Conservation (phyloP, 495 filamentous ascomycete genomes). For the Xylaria venustula region DNA sequence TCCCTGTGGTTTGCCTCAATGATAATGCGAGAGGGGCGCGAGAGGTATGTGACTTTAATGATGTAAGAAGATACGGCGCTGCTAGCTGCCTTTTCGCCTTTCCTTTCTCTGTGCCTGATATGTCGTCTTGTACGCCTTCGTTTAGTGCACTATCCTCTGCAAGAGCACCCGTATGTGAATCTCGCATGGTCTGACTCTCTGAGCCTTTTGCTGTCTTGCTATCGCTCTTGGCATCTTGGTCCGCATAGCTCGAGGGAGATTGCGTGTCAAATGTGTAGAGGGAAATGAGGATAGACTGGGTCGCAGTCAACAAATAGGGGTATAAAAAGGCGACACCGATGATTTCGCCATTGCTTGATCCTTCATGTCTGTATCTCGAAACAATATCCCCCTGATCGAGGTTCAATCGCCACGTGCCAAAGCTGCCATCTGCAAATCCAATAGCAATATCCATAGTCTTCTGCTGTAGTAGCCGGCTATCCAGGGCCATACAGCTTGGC, state of each 20-base stretch:
- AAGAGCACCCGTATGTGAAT: not conserved
- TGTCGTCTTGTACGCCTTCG: not conserved
- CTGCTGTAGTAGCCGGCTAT: slow-evolving; percentile 39
- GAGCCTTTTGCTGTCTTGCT: not conserved
- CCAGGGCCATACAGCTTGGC: slow-evolving; percentile 70
- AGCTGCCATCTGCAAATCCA: slow-evolving; percentile 76
- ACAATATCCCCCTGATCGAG: slow-evolving; percentile 40
- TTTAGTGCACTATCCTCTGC: no score
- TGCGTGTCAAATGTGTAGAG: slow-evolving; percentile 62
- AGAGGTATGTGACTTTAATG: slow-evolving; percentile 77
- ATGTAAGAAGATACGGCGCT: slow-evolving; percentile 65
- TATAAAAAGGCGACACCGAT: slow-evolving; percentile 70
- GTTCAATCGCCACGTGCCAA: slow-evolving; percentile 65
- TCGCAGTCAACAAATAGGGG: slow-evolving; percentile 79
- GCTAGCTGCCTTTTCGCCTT: slow-evolving; percentile 6
- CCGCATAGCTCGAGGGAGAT: not conserved
- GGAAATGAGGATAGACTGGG: slow-evolving; percentile 66
- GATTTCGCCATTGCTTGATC: slow-evolving; percentile 62
- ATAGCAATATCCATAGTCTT: slow-evolving; percentile 56
- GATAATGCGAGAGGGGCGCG: slow-evolving; percentile 78
- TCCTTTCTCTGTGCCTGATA: not conserved
- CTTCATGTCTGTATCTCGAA: slow-evolving; percentile 53
- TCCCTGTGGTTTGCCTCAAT: slow-evolving; percentile 58
- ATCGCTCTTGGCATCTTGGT: not conserved
- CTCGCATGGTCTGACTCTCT: slow-evolving; percentile 11